A percentile compares a stretch with the other conserved stretches of the same genome.
Evolutionary conservation across 2,329 filamentous ascomycete species (phyloP).

Genomic region (Trichoderma gracile): DNA sequence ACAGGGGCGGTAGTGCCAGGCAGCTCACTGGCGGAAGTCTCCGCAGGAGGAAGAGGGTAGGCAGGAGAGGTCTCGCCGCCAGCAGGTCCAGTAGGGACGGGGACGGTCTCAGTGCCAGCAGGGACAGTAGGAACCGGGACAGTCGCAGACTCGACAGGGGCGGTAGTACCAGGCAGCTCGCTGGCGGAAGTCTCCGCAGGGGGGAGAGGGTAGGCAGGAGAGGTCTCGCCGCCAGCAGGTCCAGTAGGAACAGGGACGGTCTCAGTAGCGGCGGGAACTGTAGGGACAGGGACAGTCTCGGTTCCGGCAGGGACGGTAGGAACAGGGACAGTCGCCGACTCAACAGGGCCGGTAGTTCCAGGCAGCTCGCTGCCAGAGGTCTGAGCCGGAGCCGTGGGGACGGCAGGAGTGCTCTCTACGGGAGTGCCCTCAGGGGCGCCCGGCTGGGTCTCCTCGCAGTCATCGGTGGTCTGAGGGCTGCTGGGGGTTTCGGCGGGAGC

Average conservation of each 20-base stretch:
- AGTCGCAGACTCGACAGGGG: neutral
- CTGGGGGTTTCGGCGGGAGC: slow-evolving; percentile 35
- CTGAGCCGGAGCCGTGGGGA: neutral
- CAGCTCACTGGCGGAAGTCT: neutral
- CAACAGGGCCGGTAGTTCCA: neutral
- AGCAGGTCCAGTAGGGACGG: neutral
- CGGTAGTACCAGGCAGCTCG: neutral
- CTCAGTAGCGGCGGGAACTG: neutral
- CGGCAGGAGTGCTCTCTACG: neutral
- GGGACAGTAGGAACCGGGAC: neutral
- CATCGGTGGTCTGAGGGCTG: neutral
- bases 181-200: neutral
- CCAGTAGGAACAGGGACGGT: neutral
- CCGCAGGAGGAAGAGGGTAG: neutral
- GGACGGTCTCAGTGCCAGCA: neutral
- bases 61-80: slow-evolving; percentile 20
- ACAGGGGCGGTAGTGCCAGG: neutral
- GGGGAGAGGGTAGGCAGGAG: neutral
- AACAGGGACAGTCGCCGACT: neutral
- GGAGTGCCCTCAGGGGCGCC: slow-evolving; percentile 32
- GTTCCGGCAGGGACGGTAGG: neutral
- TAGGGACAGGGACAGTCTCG: neutral
- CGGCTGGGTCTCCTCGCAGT: too few species aligned
- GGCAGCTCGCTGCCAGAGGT: slow-evolving; percentile 5
- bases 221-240: slow-evolving; percentile 20